phyloP scores from a whole-genome alignment of 2,329 filamentous ascomycete genomes.

The Madurella mycetomatis region DNA sequence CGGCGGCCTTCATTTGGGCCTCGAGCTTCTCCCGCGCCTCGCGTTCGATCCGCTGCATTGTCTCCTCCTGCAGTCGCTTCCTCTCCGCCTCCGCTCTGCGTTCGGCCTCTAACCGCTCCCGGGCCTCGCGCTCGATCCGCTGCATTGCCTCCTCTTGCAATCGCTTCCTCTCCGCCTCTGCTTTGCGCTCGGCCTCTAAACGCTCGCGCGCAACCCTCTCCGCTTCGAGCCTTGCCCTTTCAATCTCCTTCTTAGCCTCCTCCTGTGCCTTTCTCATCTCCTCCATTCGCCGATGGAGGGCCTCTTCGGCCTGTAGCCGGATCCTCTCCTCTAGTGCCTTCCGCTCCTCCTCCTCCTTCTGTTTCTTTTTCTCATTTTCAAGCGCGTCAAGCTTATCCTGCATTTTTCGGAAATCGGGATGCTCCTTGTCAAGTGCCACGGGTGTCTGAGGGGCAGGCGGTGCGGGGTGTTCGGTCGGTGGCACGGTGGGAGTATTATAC shows the following conservation, averaged over 20 bases:
- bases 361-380: constrained; percentile 42
- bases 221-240: constrained; percentile 25
- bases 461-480: constrained; percentile 39
- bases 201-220: constrained; percentile 41
- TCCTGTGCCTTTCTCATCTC: constrained; percentile 30
- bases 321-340: constrained; percentile 40
- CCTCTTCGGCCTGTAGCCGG: constrained; percentile 29
- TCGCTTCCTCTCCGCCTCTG: constrained; percentile 38
- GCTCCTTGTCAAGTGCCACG: constrained; percentile 36
- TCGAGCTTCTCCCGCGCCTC: constrained; percentile 40
- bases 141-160: constrained; percentile 31
- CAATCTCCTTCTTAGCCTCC: constrained; percentile 35
- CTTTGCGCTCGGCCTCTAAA: constrained; percentile 38
- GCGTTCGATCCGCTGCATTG: constrained; percentile 29
- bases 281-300: constrained; percentile 20
- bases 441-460: constrained; percentile 36
- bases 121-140: constrained; percentile 35
- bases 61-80: constrained; percentile 33
- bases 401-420: constrained; percentile 58
- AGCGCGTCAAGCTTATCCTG: constrained; percentile 54
- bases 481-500: constrained; percentile 36
- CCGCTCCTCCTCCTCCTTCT: constrained; percentile 43
- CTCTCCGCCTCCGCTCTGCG: constrained; percentile 38
- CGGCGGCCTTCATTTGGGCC: constrained; percentile 34
- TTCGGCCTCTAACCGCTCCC: constrained; percentile 42